Evolutionary conservation across 148 eudicot genomes (phyloP).

Genomic region (Rhododendron henanense): DNA sequence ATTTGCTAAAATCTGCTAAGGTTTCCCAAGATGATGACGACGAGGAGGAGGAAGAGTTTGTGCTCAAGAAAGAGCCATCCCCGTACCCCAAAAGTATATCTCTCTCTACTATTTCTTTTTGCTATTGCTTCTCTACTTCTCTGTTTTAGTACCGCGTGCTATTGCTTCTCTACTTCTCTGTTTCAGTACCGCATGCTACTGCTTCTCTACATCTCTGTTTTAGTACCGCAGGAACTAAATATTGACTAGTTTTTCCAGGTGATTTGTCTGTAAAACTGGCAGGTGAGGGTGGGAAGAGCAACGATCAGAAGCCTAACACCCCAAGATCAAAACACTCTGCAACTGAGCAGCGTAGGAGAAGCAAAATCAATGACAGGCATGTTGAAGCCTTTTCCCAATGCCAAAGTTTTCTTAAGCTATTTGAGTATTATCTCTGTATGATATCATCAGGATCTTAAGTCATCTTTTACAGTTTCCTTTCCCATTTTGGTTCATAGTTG

Average conservation of each 20-base stretch:
- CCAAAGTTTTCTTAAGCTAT: neutral
- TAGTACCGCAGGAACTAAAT: neutral
- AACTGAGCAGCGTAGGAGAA: conserved; percentile 93
- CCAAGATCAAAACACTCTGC: conserved; percentile 98
- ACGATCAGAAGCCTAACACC: conserved; percentile 77
- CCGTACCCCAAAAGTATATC: conserved; percentile 38
- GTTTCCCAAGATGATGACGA: conserved; percentile 62
- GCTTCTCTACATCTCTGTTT: neutral
- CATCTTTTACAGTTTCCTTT: neutral
- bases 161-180: neutral
- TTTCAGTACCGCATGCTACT: neutral
- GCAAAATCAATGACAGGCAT: conserved; percentile 99
- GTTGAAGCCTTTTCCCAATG: conserved; percentile 18
- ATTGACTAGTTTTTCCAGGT: conserved; percentile 31
- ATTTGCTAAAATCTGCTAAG: conserved; percentile 75
- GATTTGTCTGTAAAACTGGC: conserved; percentile 59
- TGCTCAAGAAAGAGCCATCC: conserved; percentile 60
- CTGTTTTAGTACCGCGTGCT: neutral
- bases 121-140: neutral
- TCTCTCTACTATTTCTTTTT: neutral
- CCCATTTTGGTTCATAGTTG: neutral
- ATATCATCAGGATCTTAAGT: neutral
- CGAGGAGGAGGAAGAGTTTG: conserved; percentile 66
- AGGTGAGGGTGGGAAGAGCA: conserved; percentile 43
- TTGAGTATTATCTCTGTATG: neutral